phyloP scores from a whole-genome alignment of 1,284 basidiomycete species.

The Rhizopogon parksii region DNA sequence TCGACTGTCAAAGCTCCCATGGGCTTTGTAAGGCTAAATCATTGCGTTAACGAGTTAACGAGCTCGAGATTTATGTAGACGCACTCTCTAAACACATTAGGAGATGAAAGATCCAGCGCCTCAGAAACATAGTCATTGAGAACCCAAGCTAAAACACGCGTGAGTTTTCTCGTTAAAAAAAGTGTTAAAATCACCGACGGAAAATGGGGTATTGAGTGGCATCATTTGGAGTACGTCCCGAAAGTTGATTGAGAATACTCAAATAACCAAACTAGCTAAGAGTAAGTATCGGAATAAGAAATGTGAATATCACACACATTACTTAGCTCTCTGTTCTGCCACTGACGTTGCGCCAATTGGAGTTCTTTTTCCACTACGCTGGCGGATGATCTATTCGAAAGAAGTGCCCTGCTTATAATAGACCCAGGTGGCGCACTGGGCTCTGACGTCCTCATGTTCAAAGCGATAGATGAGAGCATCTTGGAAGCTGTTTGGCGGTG shows the following conservation, averaged over 20 bases:
- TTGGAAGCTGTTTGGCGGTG: constrained; percentile 59
- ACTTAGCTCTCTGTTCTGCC: constrained; percentile 85
- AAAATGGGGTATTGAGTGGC: constrained; percentile 96
- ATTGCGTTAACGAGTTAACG: constrained; percentile 9
- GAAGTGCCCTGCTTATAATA: constrained; percentile 18
- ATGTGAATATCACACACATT: constrained; percentile 50
- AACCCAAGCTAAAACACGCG: constrained; percentile 63
- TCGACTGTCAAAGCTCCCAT: constrained; percentile 87
- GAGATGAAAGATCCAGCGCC: constrained; percentile 62
- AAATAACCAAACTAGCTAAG: constrained; percentile 72
- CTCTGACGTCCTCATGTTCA: constrained; percentile 27
- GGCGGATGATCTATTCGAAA: constrained; percentile 30
- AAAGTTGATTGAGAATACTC: constrained; percentile 82
- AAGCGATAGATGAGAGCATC: constrained; percentile 48
- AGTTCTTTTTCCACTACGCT: constrained; percentile 52
- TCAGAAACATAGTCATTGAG: constrained; percentile 79
- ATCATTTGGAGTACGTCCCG: constrained; percentile 88
- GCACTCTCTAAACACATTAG: constrained; percentile 72
- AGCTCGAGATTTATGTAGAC: constrained; percentile 19
- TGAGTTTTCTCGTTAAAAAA: background rate
- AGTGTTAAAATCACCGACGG: constrained; percentile 45
- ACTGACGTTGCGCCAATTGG: constrained; percentile 64
- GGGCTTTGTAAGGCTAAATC: constrained; percentile 64
- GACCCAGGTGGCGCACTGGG: no score
- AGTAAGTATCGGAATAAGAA: constrained; percentile 2